Percentiles rank a stretch among this genome's conserved stretches.
phyloP scores from a whole-genome alignment of 495 filamentous ascomycete species.

The Trichoderma gamsii region DNA sequence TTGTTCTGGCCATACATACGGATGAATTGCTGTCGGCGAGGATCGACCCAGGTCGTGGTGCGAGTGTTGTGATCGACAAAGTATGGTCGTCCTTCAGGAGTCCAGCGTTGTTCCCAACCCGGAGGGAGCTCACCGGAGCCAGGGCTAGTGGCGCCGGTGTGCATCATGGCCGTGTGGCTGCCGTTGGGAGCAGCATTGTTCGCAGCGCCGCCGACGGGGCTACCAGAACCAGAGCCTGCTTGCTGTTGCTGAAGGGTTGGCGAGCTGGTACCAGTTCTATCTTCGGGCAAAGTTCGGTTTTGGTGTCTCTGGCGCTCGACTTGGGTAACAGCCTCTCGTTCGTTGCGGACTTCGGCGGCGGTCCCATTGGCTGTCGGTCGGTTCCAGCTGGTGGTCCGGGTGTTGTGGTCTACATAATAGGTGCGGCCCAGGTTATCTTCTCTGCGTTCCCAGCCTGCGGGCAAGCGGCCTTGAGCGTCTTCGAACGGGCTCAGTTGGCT shows the following conservation, averaged over 20 bases:
- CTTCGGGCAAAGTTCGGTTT: conserved; percentile 91
- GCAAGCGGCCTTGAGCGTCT: conserved; percentile 85
- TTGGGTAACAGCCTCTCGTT: conserved; percentile 72
- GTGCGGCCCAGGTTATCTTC: conserved; percentile 95
- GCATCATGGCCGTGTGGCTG: conserved; percentile 62
- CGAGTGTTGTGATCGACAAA: conserved; percentile 99
- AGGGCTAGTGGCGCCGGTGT: conserved; percentile 88
- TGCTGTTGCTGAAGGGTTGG: conserved; percentile 68
- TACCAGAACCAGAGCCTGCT: conserved; percentile 19
- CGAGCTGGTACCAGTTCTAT: conserved; percentile 89
- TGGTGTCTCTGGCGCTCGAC: conserved; percentile 88
- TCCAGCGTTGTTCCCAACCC: conserved; percentile 93
- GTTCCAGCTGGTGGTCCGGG: conserved; percentile 92
- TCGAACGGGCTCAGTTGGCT: conserved; percentile 85
- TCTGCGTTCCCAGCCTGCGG: conserved; percentile 90
- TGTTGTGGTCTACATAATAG: conserved; percentile 99
- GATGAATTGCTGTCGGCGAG: conserved; percentile 94
- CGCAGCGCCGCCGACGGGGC: conserved; percentile 26
- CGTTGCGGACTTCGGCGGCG: conserved; percentile 63
- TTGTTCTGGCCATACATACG: conserved; percentile 84
- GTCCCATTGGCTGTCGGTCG: conserved; percentile 77
- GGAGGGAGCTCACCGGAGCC: conserved; percentile 93
- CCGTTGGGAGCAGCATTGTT: conserved; percentile 53
- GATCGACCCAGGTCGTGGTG: conserved; percentile 99
- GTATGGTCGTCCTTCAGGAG: conserved; percentile 88